Base-by-base conservation (phyloP, 441 rosid species). In the Euphorbia corollata region DNA sequence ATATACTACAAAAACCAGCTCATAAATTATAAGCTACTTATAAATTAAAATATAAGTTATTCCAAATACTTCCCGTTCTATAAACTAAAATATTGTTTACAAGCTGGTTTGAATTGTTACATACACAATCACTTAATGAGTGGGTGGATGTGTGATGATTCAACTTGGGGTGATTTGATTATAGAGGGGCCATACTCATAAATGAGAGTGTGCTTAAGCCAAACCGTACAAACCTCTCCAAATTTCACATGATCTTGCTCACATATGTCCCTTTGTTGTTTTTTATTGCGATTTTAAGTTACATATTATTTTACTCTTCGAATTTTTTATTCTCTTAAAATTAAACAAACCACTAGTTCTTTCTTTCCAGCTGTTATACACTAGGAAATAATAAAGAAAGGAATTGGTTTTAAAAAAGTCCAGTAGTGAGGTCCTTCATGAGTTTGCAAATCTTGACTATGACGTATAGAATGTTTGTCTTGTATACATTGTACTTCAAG, bases 151-250 rank as follows among this genome's bases (percentile, higher is more conserved):
- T 34, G 2, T 65, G 36, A 38, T 54, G 20, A 65, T 20, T 38
- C 20, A 36, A 34, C 24, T 65, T 53, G 24, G 50, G 61, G 22
- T 8, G 38, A 38, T 56, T 7, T 41, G 11, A 56, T 56, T 67
- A 13, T 8, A 41, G 61, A 55, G 61, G 61, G 53, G 55, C 62
- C 24, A 66, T 38, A 55, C 20, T 20, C 23, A 65, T 66, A 39
- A 56, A 38, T 36, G 16, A 66, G 53, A 23, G 12, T 36, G 7
- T 36, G 41, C 61, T 38, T 65, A 36, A 54, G 18, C 19, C n/a
- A 30, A 64, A 58, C 59, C 68, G 50, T 16, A 56, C n/a, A 5
- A 23, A 6, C 13, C 13, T 45, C 45, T 63, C 12, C 10, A 41
- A 18, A 30, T 32, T 19, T 65, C 45, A 65, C 68, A 51, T 50